Evolutionary conservation across 345 rosid genomes (phyloP).

Genomic region (Populus simonii): DNA sequence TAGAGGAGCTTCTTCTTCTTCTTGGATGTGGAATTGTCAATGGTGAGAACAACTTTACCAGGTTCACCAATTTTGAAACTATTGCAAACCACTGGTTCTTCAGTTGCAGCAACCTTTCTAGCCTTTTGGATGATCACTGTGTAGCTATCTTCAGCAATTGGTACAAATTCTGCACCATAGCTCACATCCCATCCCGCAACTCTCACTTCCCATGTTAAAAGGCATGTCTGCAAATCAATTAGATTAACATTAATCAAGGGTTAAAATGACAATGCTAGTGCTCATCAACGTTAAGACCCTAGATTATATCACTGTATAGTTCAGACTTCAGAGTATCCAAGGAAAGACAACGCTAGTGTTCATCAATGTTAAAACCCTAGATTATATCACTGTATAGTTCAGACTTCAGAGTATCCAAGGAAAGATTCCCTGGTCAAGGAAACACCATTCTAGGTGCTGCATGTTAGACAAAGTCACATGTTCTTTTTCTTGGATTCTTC

Average conservation of each 20-base stretch:
- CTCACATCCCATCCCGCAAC: constrained; percentile 35
- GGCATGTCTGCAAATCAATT: constrained; percentile 17
- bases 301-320: neutral
- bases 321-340: neutral
- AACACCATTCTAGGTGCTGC: neutral
- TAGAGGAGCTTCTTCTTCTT: constrained; percentile 36
- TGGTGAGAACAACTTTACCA: constrained; percentile 31
- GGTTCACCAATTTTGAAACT: constrained; percentile 25
- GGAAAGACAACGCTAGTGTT: neutral
- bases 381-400: neutral
- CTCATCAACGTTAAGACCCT: neutral
- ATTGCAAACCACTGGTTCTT: constrained; percentile 16
- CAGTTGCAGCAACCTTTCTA: constrained; percentile 18
- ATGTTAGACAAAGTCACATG: neutral
- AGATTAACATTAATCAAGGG: neutral
- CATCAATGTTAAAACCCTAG: neutral
- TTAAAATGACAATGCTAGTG: no score
- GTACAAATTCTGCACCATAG: constrained; percentile 33
- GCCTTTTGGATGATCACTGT: constrained; percentile 26
- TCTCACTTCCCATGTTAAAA: constrained; percentile 26
- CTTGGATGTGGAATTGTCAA: constrained; percentile 23
- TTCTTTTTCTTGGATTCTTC: constrained; percentile 3
- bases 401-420: neutral
- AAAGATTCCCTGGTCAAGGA: neutral
- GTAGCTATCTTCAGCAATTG: constrained; percentile 23